Evolutionary conservation across 73 alveolate species (phyloP).

Genomic region (Symbiodinium natans): DNA sequence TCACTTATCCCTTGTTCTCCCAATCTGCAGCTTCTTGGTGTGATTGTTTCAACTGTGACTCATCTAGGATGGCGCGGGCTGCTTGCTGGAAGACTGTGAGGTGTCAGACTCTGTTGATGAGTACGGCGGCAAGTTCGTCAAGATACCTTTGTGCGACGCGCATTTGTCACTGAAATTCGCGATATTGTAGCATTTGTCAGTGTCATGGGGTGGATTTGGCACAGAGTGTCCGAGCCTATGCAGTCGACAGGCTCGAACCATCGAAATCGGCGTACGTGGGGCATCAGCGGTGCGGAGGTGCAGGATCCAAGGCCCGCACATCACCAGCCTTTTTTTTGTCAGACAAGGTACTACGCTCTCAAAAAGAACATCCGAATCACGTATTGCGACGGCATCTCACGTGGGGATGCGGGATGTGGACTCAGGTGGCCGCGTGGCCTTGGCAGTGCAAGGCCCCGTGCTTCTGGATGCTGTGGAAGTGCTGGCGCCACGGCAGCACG

Average conservation of each 20-base stretch:
- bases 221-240: no score
- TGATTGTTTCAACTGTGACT: no score
- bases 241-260: neutral
- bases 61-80: constrained; percentile 55
- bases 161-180: no score
- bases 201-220: no score
- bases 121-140: neutral
- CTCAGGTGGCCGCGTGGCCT: constrained; percentile 31
- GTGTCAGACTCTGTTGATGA: neutral
- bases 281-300: neutral
- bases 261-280: neutral
- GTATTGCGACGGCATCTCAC: no score
- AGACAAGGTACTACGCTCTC: neutral
- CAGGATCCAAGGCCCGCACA: neutral
- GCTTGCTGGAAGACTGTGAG: constrained; percentile 58
- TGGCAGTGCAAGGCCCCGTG: constrained; percentile 36
- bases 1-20: neutral
- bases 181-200: no score
- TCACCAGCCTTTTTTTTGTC: no score
- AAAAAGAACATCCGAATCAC: no score
- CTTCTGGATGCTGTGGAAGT: neutral
- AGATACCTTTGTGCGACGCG: no score
- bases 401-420: no score
- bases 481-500: neutral
- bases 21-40: no score